Evolutionary conservation across 345 rosid species (phyloP).

Genomic region (Carallia pectinifolia): DNA sequence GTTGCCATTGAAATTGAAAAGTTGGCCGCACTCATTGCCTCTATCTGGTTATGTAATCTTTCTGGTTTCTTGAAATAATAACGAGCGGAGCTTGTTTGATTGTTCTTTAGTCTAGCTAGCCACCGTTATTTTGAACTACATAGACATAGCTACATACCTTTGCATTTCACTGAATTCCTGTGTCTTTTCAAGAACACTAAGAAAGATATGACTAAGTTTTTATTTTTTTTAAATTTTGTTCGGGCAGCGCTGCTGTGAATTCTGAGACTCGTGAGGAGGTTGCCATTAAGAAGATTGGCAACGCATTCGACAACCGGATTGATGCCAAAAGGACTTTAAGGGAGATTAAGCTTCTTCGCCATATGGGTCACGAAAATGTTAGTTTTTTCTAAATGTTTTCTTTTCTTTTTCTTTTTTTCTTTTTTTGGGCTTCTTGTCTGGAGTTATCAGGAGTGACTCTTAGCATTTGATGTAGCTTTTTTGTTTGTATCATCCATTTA

Average conservation of each 20-base stretch:
- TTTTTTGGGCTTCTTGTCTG: too few relatives aligned
- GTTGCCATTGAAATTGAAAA: not conserved
- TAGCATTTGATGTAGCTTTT: too few relatives aligned
- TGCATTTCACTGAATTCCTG: conserved; percentile 9
- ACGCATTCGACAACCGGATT: conserved; percentile 90
- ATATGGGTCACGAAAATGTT: conserved; percentile 97
- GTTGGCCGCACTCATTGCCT: too few relatives aligned
- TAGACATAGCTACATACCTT: not conserved
- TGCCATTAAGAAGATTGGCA: conserved; percentile 97
- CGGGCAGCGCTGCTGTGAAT: conserved; percentile 76
- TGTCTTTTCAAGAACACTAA: conserved; percentile 23
- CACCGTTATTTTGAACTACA: not conserved
- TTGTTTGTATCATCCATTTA: too few relatives aligned
- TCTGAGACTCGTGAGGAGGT: conserved; percentile 85
- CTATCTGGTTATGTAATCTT: not conserved
- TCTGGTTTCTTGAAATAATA: not conserved
- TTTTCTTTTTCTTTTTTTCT: too few relatives aligned
- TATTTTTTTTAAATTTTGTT: conserved; percentile 7
- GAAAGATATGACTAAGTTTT: conserved; percentile 27
- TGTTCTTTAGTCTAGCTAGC: not conserved
- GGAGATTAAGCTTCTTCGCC: conserved; percentile 90
- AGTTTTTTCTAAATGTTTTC: conserved; percentile 9
- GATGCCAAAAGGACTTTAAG: conserved; percentile 96
- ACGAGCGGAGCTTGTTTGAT: not conserved
- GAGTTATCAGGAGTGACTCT: too few relatives aligned